Evolutionary conservation across 495 filamentous ascomycete genomes (phyloP).

Genomic region (Penicillium ucsense): DNA sequence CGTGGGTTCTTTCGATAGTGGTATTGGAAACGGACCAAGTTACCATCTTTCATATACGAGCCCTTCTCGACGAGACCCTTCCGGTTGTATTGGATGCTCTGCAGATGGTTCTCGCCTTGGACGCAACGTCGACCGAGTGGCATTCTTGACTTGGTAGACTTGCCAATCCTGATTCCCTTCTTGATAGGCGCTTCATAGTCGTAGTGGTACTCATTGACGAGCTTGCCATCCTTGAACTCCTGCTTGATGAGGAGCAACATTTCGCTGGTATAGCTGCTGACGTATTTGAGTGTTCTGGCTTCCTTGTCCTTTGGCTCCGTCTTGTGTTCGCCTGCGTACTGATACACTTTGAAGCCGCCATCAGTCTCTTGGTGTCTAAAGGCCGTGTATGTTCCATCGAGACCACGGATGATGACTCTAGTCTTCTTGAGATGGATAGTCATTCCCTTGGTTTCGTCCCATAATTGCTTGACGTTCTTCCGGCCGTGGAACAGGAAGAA

Average conservation of each 20-base stretch:
- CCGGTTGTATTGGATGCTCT: conserved; percentile 44
- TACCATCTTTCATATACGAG: conserved; percentile 45
- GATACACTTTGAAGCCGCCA: conserved; percentile 36
- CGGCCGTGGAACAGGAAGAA: conserved; percentile 43
- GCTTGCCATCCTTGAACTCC: conserved; percentile 36
- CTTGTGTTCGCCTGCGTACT: conserved; percentile 37
- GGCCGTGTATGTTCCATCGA: conserved; percentile 37
- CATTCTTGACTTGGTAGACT: conserved; percentile 22
- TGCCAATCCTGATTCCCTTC: conserved; percentile 23
- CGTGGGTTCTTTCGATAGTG: conserved; percentile 48
- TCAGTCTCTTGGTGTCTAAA: conserved; percentile 34
- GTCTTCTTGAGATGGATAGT: conserved; percentile 37
- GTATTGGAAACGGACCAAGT: conserved; percentile 47
- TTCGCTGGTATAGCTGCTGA: conserved; percentile 40
- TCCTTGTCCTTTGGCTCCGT: conserved; percentile 31
- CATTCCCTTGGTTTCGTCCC: conserved; percentile 40
- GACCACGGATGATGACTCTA: conserved; percentile 32
- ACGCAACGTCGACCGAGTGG: conserved; percentile 41
- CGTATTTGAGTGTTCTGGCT: conserved; percentile 28
- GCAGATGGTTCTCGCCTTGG: conserved; percentile 33
- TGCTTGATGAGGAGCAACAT: conserved; percentile 38
- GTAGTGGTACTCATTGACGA: conserved; percentile 44
- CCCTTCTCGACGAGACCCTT: conserved; percentile 46
- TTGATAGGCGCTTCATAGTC: conserved; percentile 31
- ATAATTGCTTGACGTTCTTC: conserved; percentile 33